phyloP scores from a whole-genome alignment of 257 asterid genomes.

The Solanum arcanum region DNA sequence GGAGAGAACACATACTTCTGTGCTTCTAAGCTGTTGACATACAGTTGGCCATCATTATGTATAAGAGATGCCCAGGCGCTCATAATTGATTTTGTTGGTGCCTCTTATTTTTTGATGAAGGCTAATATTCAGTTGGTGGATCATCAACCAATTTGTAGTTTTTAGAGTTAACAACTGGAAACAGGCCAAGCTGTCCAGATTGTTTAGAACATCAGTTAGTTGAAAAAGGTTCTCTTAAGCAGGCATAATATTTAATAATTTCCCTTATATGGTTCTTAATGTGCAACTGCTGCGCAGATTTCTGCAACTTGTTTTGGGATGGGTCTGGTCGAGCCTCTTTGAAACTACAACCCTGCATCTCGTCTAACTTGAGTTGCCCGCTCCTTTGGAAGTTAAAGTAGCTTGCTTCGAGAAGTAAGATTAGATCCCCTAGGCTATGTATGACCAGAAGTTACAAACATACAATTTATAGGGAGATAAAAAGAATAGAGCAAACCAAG shows the following conservation, averaged over 20 bases:
- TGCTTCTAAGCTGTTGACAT: slow-evolving; percentile 17
- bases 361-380: neutral
- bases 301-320: neutral
- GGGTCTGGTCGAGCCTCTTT: neutral
- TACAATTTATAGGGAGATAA: neutral
- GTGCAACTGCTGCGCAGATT: neutral
- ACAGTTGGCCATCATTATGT: slow-evolving; percentile 6
- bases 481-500: neutral
- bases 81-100: neutral
- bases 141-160: neutral
- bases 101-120: neutral
- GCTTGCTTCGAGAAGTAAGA: neutral
- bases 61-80: neutral
- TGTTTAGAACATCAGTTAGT: neutral
- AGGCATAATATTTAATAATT: neutral
- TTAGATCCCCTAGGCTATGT: neutral
- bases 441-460: neutral
- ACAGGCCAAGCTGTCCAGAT: neutral
- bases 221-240: neutral
- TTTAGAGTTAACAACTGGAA: neutral
- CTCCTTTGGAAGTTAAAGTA: neutral
- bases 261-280: neutral
- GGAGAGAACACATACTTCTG: slow-evolving; percentile 8
- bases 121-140: neutral
- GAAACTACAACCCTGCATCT: neutral